Evolutionary conservation across 768 basidiomycete genomes (phyloP), one percentile per base, ranked within the genome.

Genomic region (Dacryopinax spathularia): DNA sequence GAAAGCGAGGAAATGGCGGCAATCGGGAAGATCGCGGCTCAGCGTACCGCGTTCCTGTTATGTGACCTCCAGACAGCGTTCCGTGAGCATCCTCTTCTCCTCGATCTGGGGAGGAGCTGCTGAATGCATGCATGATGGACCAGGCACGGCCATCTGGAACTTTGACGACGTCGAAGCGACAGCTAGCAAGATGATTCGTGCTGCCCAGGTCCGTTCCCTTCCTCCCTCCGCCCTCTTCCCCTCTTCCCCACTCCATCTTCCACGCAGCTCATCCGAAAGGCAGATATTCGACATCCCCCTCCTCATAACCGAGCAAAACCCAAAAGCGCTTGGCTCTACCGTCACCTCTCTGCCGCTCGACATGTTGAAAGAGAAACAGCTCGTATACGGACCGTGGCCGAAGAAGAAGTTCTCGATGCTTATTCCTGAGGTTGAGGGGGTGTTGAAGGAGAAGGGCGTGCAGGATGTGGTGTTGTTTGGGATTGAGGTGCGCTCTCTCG

Each of bases 401-500:
- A 96, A 96, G 73, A 83, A 84, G 0, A 80, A 82, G 61, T 96
- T 97, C 77, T 89, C 88, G 1, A 95, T 96, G 93, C 69, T 86
- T 62, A 85, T 84, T 0, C 81, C 86, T 5, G 82, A 89, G 34
- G 81, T 94, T 5, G 73, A 77, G 61, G 65, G 73, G 1, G 65
- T 84, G 7, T 76, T 95, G 61, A 70, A 72, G 22, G 65, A 73
- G 31, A 67, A 65, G 59, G 68, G 77, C 4, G 79, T 77, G 27
- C 78, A 80, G 2, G 68, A 75, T 15, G 76, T 92, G 48, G 82
- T 95, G 6, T 71, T 97, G 4, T 84, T 91, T 65, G 94, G 94
- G 16, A 92, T 95, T 60, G 93, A 95, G 80, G 91, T 89, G 66
- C 35, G 81, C 72, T 16, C 5, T 39, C 22, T 31, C 1, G 48